phyloP scores from a whole-genome alignment of 139 green algal species.

The Coelastrella sp. region DNA sequence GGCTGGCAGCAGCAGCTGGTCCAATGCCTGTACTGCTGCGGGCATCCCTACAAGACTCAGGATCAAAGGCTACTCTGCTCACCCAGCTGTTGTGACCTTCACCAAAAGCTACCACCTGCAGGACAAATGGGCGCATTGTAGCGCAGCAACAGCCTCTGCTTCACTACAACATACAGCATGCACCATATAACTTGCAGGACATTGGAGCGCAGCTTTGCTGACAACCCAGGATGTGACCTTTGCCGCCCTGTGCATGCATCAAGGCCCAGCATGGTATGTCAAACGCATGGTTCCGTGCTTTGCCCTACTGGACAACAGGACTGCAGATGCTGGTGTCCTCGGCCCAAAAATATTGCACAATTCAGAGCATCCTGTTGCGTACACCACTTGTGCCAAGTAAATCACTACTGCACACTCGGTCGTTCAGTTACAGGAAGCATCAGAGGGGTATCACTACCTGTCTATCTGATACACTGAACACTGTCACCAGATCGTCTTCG shows the following conservation, averaged over 20 bases:
- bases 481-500: slow-evolving; percentile 93
- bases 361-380: no score
- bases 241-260: no score
- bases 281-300: no score
- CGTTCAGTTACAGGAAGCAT: background rate
- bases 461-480: slow-evolving; percentile 67
- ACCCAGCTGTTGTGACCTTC: slow-evolving; percentile 90
- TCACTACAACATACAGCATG: no score
- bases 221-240: no score
- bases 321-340: no score
- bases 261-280: no score
- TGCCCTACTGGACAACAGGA: no score
- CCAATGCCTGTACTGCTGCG: slow-evolving; percentile 11
- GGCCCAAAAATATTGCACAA: no score
- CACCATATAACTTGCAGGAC: no score
- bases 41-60: slow-evolving; percentile 49
- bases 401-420: background rate
- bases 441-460: slow-evolving; percentile 27
- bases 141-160: no score
- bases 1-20: slow-evolving; percentile 14
- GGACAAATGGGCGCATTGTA: background rate
- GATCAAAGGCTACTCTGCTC: slow-evolving; percentile 80
- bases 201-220: no score
- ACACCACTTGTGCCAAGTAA: background rate
- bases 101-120: slow-evolving; percentile 71